phyloP scores from a whole-genome alignment of 495 filamentous ascomycete species.

The Aspergillus sparsus region DNA sequence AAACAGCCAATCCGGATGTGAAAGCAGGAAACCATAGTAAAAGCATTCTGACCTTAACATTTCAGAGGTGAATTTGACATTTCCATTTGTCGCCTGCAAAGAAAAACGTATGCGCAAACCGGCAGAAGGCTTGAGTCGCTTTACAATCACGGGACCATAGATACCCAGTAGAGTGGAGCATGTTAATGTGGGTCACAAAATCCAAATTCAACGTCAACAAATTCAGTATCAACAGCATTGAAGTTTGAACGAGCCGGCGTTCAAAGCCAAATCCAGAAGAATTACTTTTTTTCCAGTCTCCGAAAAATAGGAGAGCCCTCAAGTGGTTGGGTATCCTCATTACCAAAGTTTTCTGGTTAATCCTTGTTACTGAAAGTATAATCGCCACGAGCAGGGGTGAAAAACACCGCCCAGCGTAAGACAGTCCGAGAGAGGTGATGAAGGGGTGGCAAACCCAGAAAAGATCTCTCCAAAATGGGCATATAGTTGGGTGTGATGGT shows the following conservation, averaged over 20 bases:
- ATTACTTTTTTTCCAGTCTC: constrained; percentile 16
- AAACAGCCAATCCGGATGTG: constrained; percentile 37
- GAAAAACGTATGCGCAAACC: constrained; percentile 33
- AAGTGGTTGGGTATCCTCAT: constrained; percentile 33
- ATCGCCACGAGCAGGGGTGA: constrained; percentile 30
- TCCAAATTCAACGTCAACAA: constrained; percentile 49
- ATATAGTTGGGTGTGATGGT: constrained; percentile 21
- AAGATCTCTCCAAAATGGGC: constrained; percentile 27
- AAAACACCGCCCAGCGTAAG: constrained; percentile 30
- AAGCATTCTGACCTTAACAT: constrained; percentile 36
- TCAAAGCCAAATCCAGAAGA: not conserved
- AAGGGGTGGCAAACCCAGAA: constrained; percentile 37
- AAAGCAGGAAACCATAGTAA: constrained; percentile 22
- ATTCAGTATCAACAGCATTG: constrained; percentile 3
- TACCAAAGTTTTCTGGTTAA: constrained; percentile 27
- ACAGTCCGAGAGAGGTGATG: constrained; percentile 31
- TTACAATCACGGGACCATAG: constrained; percentile 47
- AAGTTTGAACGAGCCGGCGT: not conserved
- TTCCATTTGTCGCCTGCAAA: constrained; percentile 44
- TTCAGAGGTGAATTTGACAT: constrained; percentile 24
- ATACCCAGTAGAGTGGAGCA: constrained; percentile 43
- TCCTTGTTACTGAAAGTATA: constrained; percentile 38
- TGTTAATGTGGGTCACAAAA: constrained; percentile 44
- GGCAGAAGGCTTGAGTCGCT: constrained; percentile 44
- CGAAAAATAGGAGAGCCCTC: constrained; percentile 17